A percentile compares a stretch with the other conserved stretches of the same genome.
Evolutionary conservation across 352 stramenopile species (phyloP).

Genomic region (Globisporangium viniferum): DNA sequence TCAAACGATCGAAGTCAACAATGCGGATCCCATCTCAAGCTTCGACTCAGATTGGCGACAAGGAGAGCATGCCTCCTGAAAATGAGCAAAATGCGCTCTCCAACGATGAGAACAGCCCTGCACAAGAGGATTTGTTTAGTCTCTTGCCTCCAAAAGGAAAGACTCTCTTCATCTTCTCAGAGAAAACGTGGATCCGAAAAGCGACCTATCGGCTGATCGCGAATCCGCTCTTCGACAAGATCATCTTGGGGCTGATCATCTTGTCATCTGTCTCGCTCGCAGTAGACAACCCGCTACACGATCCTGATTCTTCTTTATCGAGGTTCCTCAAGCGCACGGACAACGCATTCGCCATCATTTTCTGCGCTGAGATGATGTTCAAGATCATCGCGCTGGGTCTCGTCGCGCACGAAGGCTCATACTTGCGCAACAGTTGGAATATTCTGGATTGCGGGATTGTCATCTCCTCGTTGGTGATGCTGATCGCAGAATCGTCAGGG

Average conservation of each 20-base stretch:
- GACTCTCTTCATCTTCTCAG: constrained; percentile 50
- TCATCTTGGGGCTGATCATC: constrained; percentile 79
- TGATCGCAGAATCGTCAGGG: constrained; percentile 46
- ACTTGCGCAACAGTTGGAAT: constrained; percentile 88
- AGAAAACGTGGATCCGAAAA: constrained; percentile 35
- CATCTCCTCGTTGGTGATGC: constrained; percentile 69
- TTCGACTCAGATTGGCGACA: neutral
- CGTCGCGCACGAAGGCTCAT: constrained; percentile 58
- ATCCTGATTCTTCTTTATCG: constrained; percentile 44
- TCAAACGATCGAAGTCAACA: neutral
- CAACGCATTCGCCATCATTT: constrained; percentile 74
- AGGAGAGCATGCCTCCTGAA: neutral
- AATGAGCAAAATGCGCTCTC: neutral
- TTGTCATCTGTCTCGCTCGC: constrained; percentile 82
- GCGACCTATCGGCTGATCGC: constrained; percentile 46
- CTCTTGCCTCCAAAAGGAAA: constrained; percentile 19
- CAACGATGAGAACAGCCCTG: neutral
- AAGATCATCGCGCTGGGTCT: constrained; percentile 89
- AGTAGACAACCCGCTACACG: constrained; percentile 78
- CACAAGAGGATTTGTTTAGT: constrained; percentile 11
- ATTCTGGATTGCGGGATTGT: constrained; percentile 89
- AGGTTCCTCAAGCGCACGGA: constrained; percentile 61
- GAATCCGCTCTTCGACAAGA: constrained; percentile 76
- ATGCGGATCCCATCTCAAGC: neutral
- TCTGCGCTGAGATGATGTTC: constrained; percentile 85